Percentiles rank a stretch among this genome's conserved stretches.
Evolutionary conservation across 768 basidiomycete genomes (phyloP).

Genomic region (Galerina marginata): DNA sequence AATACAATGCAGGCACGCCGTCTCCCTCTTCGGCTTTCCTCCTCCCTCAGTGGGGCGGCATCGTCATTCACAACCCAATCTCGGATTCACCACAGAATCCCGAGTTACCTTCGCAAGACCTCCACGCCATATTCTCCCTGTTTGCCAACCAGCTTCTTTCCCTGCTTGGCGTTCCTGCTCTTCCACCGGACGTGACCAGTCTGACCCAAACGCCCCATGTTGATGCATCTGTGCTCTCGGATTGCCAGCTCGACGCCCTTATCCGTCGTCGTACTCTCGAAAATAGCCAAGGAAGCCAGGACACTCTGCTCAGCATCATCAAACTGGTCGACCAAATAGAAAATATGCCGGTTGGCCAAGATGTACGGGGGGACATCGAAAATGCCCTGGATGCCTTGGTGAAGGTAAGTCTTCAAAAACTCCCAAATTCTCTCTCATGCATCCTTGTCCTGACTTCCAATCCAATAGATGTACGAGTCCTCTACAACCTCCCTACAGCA

Average conservation of each 20-base stretch:
- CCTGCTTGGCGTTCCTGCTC: slow-evolving; percentile 79
- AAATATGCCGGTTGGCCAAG: slow-evolving; percentile 89
- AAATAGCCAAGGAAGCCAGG: slow-evolving; percentile 68
- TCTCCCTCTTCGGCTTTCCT: slow-evolving; percentile 75
- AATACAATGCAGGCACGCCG: slow-evolving; percentile 45
- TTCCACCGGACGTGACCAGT: slow-evolving; percentile 53
- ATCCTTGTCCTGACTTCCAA: not conserved
- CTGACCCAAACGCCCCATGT: slow-evolving; percentile 19
- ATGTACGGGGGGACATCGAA: slow-evolving; percentile 76
- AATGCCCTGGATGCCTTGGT: slow-evolving; percentile 75
- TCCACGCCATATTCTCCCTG: slow-evolving; percentile 59
- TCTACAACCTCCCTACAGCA: slow-evolving; percentile 44
- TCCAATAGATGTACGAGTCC: slow-evolving; percentile 44
- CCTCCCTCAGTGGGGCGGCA: slow-evolving; percentile 93
- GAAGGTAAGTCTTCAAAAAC: slow-evolving; percentile 52
- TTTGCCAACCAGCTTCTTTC: slow-evolving; percentile 76
- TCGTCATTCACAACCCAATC: slow-evolving; percentile 77
- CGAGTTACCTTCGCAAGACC: slow-evolving; percentile 46
- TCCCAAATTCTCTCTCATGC: not conserved
- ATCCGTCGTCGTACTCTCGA: slow-evolving; percentile 72
- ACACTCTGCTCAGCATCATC: slow-evolving; percentile 82
- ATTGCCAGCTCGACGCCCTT: slow-evolving; percentile 86
- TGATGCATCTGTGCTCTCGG: slow-evolving; percentile 39
- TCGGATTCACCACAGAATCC: slow-evolving; percentile 31
- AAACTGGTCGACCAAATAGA: slow-evolving; percentile 85